A percentile compares a stretch with the other conserved stretches of the same genome.
phyloP scores from a whole-genome alignment of 768 basidiomycete genomes.

The Lactarius evosmus region DNA sequence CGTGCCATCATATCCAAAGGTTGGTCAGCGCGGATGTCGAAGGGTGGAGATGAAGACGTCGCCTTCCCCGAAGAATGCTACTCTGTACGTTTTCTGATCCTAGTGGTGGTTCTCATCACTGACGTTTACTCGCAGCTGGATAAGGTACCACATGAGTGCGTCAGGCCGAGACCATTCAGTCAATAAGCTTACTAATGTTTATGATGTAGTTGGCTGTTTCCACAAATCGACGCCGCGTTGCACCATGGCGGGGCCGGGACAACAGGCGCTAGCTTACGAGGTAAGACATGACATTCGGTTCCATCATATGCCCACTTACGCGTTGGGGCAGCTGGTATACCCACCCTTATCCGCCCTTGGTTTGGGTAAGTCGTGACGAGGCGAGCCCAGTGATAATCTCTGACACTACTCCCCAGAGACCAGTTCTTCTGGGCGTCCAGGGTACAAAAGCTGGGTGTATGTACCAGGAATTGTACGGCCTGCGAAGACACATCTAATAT shows the following conservation, averaged over 20 bases:
- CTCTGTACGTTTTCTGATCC: constrained; percentile 32
- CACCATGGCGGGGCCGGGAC: constrained; percentile 74
- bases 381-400: background rate
- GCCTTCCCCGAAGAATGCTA: constrained; percentile 54
- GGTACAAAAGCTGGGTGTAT: constrained; percentile 57
- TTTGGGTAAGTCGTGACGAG: constrained; percentile 43
- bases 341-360: constrained; percentile 68
- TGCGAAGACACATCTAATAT: background rate
- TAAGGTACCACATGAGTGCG: constrained; percentile 60
- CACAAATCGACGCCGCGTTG: constrained; percentile 56
- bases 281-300: constrained; percentile 27
- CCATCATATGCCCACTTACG: background rate
- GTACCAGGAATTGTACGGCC: constrained; percentile 26
- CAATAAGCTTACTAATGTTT: constrained; percentile 4
- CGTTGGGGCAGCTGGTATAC: constrained; percentile 46
- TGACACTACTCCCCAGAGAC: constrained; percentile 36
- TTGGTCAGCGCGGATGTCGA: constrained; percentile 59
- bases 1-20: constrained; percentile 66
- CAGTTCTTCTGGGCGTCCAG: constrained; percentile 64
- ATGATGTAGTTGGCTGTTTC: constrained; percentile 50
- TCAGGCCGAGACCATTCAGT: constrained; percentile 8
- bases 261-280: constrained; percentile 59
- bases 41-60: constrained; percentile 38
- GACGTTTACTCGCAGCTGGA: constrained; percentile 42
- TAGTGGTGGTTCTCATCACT: background rate